Conservation (phyloP, 2,329 filamentous ascomycete species). For the Teratosphaeria gauchensis region DNA sequence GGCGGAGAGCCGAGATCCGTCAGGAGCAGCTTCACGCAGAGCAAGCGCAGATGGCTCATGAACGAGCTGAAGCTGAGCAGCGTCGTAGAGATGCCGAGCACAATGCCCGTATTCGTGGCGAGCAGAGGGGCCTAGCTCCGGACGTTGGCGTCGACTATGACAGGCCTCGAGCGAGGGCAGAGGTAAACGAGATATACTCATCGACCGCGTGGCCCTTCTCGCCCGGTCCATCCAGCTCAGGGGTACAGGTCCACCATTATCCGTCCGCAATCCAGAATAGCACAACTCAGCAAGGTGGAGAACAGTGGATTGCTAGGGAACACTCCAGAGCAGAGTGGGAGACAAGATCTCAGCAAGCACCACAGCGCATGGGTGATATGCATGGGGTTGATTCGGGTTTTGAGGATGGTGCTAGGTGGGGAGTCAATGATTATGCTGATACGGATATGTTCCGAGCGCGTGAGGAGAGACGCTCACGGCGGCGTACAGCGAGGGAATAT, state of each 20-base stretch:
- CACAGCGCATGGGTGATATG: not conserved
- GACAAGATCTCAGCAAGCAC: not conserved
- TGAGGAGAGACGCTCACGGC: not conserved
- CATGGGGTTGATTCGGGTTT: not conserved
- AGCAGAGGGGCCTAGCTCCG: not conserved
- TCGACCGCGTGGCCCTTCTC: not conserved
- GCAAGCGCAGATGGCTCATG: slow-evolving; percentile 6
- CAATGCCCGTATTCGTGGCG: not conserved
- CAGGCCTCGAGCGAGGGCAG: not conserved
- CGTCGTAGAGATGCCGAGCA: not conserved
- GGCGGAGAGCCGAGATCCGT: not conserved
- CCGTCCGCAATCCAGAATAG: not conserved
- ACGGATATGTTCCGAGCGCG: not conserved
- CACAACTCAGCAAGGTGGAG: not conserved
- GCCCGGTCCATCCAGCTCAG: too few species aligned
- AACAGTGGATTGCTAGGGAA: slow-evolving; percentile 7
- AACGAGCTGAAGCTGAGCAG: slow-evolving; percentile 2
- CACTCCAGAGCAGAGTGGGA: not conserved
- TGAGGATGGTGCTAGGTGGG: not conserved
- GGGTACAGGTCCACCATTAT: not conserved
- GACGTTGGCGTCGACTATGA: not conserved
- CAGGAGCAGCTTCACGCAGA: slow-evolving; percentile 2
- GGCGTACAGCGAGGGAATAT: not conserved
- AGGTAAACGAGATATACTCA: not conserved
- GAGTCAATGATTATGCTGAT: not conserved